phyloP scores from a whole-genome alignment of 768 basidiomycete species.

The Suillus subalutaceus region DNA sequence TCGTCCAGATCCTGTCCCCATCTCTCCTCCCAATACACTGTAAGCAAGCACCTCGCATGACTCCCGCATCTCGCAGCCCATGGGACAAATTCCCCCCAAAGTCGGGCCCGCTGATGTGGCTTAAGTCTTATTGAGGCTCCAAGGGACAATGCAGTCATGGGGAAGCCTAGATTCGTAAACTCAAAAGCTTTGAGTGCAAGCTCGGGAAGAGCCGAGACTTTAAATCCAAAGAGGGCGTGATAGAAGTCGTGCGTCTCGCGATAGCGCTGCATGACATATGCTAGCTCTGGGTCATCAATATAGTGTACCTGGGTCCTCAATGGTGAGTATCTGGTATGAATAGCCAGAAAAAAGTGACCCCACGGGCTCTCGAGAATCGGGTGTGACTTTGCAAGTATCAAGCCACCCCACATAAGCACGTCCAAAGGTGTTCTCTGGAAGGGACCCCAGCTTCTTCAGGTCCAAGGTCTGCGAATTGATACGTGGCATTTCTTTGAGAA shows the following conservation, averaged over 20 bases:
- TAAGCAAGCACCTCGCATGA: conserved; percentile 74
- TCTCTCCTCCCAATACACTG: conserved; percentile 94
- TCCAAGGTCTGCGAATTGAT: conserved; percentile 79
- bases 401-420: conserved; percentile 90
- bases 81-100: conserved; percentile 83
- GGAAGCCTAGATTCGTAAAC: conserved; percentile 88
- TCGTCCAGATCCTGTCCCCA: conserved; percentile 86
- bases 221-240: conserved; percentile 87
- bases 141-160: conserved; percentile 83
- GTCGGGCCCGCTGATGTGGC: conserved; percentile 48
- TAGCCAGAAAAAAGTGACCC: conserved; percentile 23
- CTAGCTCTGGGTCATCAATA: conserved; percentile 91
- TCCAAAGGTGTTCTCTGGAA: conserved; percentile 84
- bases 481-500: conserved; percentile 83
- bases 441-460: conserved; percentile 62
- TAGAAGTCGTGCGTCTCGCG: conserved; percentile 98
- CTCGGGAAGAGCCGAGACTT: conserved; percentile 89
- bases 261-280: conserved; percentile 98
- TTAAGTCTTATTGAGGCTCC: conserved; percentile 42
- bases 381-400: conserved; percentile 83
- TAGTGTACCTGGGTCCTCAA: conserved; percentile 75
- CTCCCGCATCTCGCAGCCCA: conserved; percentile 91
- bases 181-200: conserved; percentile 95
- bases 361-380: conserved; percentile 92
- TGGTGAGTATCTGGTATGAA: conserved; percentile 8